Evolutionary conservation across 805 yeast species (phyloP).

Genomic region (Ogataea zsoltii): DNA sequence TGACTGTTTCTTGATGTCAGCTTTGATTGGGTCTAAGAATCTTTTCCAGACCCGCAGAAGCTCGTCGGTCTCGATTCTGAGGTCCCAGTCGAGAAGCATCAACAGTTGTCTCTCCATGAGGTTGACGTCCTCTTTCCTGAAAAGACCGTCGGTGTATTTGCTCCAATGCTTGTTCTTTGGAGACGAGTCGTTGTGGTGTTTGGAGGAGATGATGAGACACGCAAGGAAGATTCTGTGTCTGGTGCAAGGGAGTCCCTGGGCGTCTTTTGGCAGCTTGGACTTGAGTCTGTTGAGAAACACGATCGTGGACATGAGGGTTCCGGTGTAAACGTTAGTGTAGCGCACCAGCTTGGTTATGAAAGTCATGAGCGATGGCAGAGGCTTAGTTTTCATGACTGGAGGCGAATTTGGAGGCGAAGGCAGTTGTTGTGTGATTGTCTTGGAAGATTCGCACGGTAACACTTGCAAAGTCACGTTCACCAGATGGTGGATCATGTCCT

Average conservation of each 20-base stretch:
- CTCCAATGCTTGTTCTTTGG: constrained; percentile 83
- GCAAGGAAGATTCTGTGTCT: constrained; percentile 76
- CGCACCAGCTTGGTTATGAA: constrained; percentile 71
- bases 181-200: constrained; percentile 74
- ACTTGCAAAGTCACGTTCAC: constrained; percentile 69
- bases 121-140: constrained; percentile 66
- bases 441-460: constrained; percentile 55
- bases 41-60: constrained; percentile 41
- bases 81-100: constrained; percentile 69
- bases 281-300: constrained; percentile 66
- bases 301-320: constrained; percentile 71
- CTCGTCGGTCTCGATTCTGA: constrained; percentile 48
- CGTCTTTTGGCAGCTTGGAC: constrained; percentile 63
- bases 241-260: constrained; percentile 78
- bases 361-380: constrained; percentile 69
- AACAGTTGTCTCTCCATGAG: constrained; percentile 79
- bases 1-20: constrained; percentile 34
- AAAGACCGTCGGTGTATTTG: constrained; percentile 72
- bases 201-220: constrained; percentile 70
- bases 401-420: constrained; percentile 35
- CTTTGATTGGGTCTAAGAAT: constrained; percentile 54
- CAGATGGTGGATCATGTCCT: constrained; percentile 70
- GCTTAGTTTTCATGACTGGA: constrained; percentile 37
- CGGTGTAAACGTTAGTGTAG: constrained; percentile 78
- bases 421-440: constrained; percentile 35